A percentile compares a stretch with the other conserved stretches of the same genome.
phyloP scores from a whole-genome alignment of 176 grass and related monocot genomes.

The Triticum timopheevii region DNA sequence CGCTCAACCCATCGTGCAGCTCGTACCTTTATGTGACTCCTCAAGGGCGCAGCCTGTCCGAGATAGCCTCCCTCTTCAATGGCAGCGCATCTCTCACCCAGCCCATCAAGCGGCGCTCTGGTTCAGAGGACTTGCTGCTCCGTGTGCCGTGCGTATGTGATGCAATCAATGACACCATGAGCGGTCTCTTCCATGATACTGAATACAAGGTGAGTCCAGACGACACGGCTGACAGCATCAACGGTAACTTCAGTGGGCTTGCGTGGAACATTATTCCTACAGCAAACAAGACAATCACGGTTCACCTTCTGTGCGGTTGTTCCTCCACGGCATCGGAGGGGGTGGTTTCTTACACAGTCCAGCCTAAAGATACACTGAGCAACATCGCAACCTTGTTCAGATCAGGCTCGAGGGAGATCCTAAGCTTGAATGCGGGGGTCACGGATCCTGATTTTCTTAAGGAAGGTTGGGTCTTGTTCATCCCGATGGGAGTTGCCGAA shows the following conservation, averaged over 20 bases:
- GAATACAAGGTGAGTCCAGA: not conserved
- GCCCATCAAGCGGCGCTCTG: constrained; percentile 21
- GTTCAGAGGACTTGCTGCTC: constrained; percentile 36
- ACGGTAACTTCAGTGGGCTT: constrained; percentile 43
- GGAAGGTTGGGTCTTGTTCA: constrained; percentile 40
- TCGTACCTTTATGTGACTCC: constrained; percentile 58
- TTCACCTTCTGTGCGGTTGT: constrained; percentile 52
- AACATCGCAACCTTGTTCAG: constrained; percentile 38
- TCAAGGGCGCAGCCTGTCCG: constrained; percentile 22
- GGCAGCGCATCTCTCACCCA: constrained; percentile 38
- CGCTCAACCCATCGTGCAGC: constrained; percentile 31
- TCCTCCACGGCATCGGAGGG: constrained; percentile 20
- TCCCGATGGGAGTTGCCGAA: constrained; percentile 47
- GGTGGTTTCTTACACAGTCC: constrained; percentile 49
- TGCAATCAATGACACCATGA: not conserved
- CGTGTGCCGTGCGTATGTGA: constrained; percentile 47
- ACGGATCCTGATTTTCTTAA: constrained; percentile 34
- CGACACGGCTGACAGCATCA: constrained; percentile 6
- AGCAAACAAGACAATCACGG: not conserved
- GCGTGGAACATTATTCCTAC: not conserved
- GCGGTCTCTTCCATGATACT: constrained; percentile 47
- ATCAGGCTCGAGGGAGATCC: constrained; percentile 36
- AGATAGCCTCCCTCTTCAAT: constrained; percentile 26
- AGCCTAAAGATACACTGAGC: constrained; percentile 46
- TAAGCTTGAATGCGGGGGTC: constrained; percentile 39